A percentile compares a stretch with the other conserved stretches of the same genome.
Evolutionary conservation across 73 alveolate species (phyloP).

Genomic region (Paraurostyla sp.): DNA sequence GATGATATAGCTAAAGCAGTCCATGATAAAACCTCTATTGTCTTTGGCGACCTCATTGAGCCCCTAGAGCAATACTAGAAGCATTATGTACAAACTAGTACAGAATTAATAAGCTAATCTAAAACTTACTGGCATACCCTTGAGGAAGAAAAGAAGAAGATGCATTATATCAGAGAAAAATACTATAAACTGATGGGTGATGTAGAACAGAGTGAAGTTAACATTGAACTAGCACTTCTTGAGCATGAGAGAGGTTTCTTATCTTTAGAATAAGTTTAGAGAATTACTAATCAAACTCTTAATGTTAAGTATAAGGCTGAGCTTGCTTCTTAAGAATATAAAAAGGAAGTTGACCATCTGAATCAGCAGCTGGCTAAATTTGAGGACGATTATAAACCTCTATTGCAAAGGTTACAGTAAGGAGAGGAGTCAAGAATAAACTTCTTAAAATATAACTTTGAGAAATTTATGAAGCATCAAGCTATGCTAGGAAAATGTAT

Average conservation of each 20-base stretch:
- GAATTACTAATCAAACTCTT: conserved; percentile 17
- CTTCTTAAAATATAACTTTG: conserved; percentile 8
- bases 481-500: neutral
- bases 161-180: neutral
- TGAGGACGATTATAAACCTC: conserved; percentile 9
- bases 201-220: conserved; percentile 28
- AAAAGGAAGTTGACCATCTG: conserved; percentile 1
- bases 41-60: conserved; percentile 7
- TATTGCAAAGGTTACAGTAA: neutral
- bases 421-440: conserved; percentile 45
- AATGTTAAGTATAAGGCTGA: conserved; percentile 56
- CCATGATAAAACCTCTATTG: neutral
- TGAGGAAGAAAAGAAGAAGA: conserved; percentile 24
- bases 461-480: conserved; percentile 19
- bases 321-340: conserved; percentile 35
- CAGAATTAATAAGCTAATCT: neutral
- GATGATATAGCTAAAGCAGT: neutral
- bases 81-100: neutral
- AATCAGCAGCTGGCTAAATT: neutral
- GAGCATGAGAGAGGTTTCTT: conserved; percentile 43
- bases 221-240: conserved; percentile 21
- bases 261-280: conserved; percentile 22
- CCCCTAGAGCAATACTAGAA: conserved; percentile 13
- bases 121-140: conserved; percentile 26
- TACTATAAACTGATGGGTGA: conserved; percentile 26